Percentiles rank a stretch among this genome's conserved stretches.
Evolutionary conservation across 257 asterid species (phyloP).

Genomic region (Nicotiana undulata): DNA sequence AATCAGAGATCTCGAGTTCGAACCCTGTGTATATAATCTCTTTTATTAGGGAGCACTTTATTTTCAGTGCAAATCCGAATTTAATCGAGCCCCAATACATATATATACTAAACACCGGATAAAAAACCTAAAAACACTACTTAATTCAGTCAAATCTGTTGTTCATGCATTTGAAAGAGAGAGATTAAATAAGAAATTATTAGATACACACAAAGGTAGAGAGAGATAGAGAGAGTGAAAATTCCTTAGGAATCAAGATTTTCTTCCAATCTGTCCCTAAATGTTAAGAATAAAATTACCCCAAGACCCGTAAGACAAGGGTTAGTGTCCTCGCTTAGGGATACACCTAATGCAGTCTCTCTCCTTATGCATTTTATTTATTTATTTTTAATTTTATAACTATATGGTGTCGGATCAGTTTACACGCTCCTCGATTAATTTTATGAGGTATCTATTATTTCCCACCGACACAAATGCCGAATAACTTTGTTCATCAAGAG

Average conservation of each 20-base stretch:
- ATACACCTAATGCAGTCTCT: slow-evolving; percentile 14
- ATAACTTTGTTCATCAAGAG: no score
- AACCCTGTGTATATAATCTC: no score
- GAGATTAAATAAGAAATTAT: not conserved
- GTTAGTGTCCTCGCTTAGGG: slow-evolving; percentile 42
- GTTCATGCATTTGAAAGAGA: slow-evolving; percentile 3
- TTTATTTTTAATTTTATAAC: not conserved
- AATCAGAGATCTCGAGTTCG: no score
- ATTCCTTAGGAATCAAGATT: slow-evolving; percentile 18
- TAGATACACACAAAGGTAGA: not conserved
- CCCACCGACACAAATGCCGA: no score
- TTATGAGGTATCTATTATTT: no score
- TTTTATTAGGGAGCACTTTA: no score
- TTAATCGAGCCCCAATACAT: no score
- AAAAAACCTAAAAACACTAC: no score
- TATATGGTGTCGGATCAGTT: no score
- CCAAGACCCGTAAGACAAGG: slow-evolving; percentile 42
- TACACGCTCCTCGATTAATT: no score
- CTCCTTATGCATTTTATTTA: not conserved
- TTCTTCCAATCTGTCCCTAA: slow-evolving; percentile 33
- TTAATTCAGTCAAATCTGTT: not conserved
- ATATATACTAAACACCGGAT: fast-evolving
- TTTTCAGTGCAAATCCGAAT: no score
- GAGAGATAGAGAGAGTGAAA: not conserved
- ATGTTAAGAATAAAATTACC: slow-evolving; percentile 17